Percentiles rank a stretch among this genome's conserved stretches.
phyloP scores from a whole-genome alignment of 495 filamentous ascomycete genomes.

The Penicillium bovifimosum region DNA sequence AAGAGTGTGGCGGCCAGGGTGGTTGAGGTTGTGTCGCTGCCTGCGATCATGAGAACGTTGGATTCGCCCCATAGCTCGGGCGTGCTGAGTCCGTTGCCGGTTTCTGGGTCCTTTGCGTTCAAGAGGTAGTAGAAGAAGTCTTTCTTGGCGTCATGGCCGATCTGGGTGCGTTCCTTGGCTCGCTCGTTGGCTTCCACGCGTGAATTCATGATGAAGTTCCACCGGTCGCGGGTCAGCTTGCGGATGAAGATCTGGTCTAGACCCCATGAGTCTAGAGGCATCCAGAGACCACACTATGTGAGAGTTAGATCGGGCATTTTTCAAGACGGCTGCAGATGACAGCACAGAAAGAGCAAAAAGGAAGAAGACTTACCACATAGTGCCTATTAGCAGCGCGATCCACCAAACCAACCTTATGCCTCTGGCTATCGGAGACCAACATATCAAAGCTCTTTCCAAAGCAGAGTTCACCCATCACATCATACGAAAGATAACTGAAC shows the following conservation, averaged over 20 bases:
- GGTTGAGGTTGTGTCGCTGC: constrained; percentile 55
- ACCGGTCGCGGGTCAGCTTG: constrained; percentile 49
- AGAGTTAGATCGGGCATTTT: neutral
- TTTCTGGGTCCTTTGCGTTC: constrained; percentile 53
- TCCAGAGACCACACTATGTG: constrained; percentile 52
- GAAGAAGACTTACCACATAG: constrained; percentile 41
- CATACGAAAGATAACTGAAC: constrained; percentile 50
- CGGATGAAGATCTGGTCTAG: constrained; percentile 56
- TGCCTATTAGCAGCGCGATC: constrained; percentile 49
- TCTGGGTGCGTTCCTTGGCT: constrained; percentile 42
- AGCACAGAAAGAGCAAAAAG: neutral
- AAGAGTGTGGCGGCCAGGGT: constrained; percentile 55
- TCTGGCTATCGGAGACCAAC: constrained; percentile 45
- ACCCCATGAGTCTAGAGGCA: constrained; percentile 48
- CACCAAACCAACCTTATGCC: constrained; percentile 45
- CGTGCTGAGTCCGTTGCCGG: constrained; percentile 57
- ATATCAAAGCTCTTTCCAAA: constrained; percentile 52
- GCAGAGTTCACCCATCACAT: constrained; percentile 48
- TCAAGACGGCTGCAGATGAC: neutral
- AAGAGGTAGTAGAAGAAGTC: constrained; percentile 59
- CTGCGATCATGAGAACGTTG: constrained; percentile 55
- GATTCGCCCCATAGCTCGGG: constrained; percentile 68
- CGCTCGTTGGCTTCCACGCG: constrained; percentile 52
- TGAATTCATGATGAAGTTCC: constrained; percentile 57
- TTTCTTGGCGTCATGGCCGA: constrained; percentile 53